phyloP scores from a whole-genome alignment of 495 filamentous ascomycete genomes.

The Schizothecium vesticola region DNA sequence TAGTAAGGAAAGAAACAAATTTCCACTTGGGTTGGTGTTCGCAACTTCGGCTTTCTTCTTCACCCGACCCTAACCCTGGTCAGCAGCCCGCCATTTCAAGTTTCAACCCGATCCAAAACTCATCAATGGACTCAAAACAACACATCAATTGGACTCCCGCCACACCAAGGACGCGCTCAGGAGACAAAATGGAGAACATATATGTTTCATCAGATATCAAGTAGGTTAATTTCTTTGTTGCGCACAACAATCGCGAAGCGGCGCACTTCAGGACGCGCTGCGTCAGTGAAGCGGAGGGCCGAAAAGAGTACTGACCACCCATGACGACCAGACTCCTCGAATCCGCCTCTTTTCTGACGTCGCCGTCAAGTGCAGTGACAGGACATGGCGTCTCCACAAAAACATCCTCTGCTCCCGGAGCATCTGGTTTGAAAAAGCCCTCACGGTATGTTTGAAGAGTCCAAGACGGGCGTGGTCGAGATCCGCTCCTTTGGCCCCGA shows the following conservation, averaged over 20 bases:
- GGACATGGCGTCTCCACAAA: constrained; percentile 26
- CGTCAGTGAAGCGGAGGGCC: not conserved
- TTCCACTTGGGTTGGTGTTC: not conserved
- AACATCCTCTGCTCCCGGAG: constrained; percentile 28
- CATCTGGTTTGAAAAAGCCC: constrained; percentile 26
- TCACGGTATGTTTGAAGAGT: constrained; percentile 22
- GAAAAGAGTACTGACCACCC: not conserved
- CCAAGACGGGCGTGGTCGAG: constrained; percentile 15
- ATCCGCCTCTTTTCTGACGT: constrained; percentile 25
- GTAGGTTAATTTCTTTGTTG: not conserved
- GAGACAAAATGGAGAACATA: not conserved
- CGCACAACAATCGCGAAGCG: not conserved
- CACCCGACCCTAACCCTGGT: not conserved
- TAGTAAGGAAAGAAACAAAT: not conserved
- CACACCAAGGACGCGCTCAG: not conserved
- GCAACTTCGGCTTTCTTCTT: not conserved
- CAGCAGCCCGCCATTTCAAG: not conserved
- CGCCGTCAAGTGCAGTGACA: constrained; percentile 18
- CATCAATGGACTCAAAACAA: not conserved
- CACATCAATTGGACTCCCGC: too few relatives aligned
- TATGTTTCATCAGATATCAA: not conserved
- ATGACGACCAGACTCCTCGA: constrained; percentile 17
- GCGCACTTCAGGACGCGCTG: not conserved
- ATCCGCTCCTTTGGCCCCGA: constrained; percentile 21
- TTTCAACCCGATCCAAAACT: not conserved